phyloP scores from a whole-genome alignment of 2,329 filamentous ascomycete genomes.

The Akanthomyces muscarius region DNA sequence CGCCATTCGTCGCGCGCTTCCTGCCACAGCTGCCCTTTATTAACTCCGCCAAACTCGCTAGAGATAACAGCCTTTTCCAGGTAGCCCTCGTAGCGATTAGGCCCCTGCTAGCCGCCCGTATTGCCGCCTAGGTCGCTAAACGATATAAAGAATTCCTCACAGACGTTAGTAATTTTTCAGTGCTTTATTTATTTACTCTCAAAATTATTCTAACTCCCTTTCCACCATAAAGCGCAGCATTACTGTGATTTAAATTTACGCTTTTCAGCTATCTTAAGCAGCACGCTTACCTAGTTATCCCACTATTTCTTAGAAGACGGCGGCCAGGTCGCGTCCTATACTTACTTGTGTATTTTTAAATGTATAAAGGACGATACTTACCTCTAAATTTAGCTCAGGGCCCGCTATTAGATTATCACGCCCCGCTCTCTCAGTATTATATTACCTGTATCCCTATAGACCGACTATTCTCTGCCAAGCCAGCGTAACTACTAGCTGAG shows the following conservation, averaged over 20 bases:
- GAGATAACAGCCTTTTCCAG: too few species aligned
- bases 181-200: constrained; percentile 7
- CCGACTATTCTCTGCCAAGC: constrained; percentile 5
- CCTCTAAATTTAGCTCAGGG: constrained; percentile 1
- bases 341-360: background rate
- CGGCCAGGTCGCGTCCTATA: constrained; percentile 6
- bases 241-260: constrained; percentile 11
- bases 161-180: constrained; percentile 3
- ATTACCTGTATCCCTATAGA: background rate
- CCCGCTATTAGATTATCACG: background rate
- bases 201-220: constrained; percentile 1
- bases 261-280: constrained; percentile 10
- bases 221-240: constrained; percentile 6
- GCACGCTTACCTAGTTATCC: constrained; percentile 8
- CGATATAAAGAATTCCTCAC: too few species aligned
- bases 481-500: constrained; percentile 1
- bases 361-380: background rate
- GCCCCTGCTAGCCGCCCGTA: too few species aligned
- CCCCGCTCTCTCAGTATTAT: constrained; percentile 6
- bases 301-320: constrained; percentile 7
- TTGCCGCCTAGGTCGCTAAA: too few species aligned
- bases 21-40: too few species aligned
- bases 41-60: too few species aligned
- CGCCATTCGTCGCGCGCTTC: too few species aligned
- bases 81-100: too few species aligned